Evolutionary conservation across 495 filamentous ascomycete species (phyloP), one percentile per base, ranked within the genome.

Genomic region (Tetracladium setigerum): DNA sequence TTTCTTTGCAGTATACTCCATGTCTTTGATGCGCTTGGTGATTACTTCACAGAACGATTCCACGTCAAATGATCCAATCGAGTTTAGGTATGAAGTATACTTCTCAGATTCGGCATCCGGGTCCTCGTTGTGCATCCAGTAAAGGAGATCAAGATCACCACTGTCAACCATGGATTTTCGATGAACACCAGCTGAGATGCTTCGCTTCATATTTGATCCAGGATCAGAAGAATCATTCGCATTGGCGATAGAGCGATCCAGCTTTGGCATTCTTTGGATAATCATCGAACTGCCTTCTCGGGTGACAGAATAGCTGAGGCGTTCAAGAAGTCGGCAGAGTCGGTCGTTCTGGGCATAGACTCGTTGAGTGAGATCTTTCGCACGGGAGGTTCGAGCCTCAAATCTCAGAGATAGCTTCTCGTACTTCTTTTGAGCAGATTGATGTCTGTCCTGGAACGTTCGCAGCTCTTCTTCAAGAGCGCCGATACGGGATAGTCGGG

Each of bases 1-100:
- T 63, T 95, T 95, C 16, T 88, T 84, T 12, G 88, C 88, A 41
- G 90, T 82, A 47, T 87, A 72, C 59, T 99, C 92, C 30, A 89
- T 79, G 50, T 97, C 92, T 51, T 89, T 94, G 37, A 95, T 69
- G 5, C 91, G 84, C 55, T 88, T 91, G 49, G 84, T 79, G 15
- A 96, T 73, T 1, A 84, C 76, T 33, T 96, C 91, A 22, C 78
- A 77, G 56, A 95, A 91, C 15, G 76, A 72, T 44, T 94, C 84
- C 18, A 91, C 73, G 58, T 95, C 86, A 56, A 97, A 91, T 27
- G 74, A 75, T 6, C 79, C 74, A 4, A 95, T 66, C 2, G 73
- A 75, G 38, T 79, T 69, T 35, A 94, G 70, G 53, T 83, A 95
- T 7, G 77, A 73, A 12, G 74, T 68, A 50, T 89, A 99, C 41